These are phyloP conservation scores for Komagataella pseudopastoris DNA, from an alignment of 805 yeast genomes.

Conservation along the genomic window DNA sequence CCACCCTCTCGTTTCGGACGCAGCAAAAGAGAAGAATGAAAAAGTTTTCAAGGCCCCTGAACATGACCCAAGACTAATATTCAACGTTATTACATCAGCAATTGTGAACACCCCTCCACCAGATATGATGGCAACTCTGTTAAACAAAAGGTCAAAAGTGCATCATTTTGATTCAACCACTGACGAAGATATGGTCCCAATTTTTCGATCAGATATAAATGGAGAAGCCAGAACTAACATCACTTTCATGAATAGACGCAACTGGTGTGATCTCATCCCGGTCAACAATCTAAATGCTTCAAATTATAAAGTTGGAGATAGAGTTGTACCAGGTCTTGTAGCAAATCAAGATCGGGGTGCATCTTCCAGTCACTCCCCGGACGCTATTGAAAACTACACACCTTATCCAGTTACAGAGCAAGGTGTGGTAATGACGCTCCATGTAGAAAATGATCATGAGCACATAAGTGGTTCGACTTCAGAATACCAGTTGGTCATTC, in stretches of 20 bases:
- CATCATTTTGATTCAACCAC: slow-evolving; percentile 57
- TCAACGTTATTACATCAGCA: slow-evolving; percentile 82
- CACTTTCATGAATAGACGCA: slow-evolving; percentile 48
- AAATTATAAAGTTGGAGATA: background rate
- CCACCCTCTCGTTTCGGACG: slow-evolving; percentile 20
- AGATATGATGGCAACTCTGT: slow-evolving; percentile 61
- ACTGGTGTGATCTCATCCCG: slow-evolving; percentile 60
- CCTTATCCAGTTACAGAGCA: background rate
- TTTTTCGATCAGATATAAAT: slow-evolving; percentile 49
- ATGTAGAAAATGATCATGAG: background rate
- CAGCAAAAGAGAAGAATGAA: slow-evolving; percentile 22
- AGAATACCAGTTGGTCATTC: background rate
- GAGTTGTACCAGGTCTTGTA: background rate
- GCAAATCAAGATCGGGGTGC: background rate
- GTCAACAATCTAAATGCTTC: slow-evolving; percentile 17
- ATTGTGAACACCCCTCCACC: slow-evolving; percentile 92
- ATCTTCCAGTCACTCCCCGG: background rate
- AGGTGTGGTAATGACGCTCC: background rate
- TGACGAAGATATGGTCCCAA: slow-evolving; percentile 71
- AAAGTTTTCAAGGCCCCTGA: slow-evolving; percentile 37
- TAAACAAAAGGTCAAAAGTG: slow-evolving; percentile 51
- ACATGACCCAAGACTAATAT: slow-evolving; percentile 60
- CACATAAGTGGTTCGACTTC: background rate
- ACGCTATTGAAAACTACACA: background rate
- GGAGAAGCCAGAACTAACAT: slow-evolving; percentile 30